phyloP scores from a whole-genome alignment of 1,284 basidiomycete species.

The Tilletiaria anomala region DNA sequence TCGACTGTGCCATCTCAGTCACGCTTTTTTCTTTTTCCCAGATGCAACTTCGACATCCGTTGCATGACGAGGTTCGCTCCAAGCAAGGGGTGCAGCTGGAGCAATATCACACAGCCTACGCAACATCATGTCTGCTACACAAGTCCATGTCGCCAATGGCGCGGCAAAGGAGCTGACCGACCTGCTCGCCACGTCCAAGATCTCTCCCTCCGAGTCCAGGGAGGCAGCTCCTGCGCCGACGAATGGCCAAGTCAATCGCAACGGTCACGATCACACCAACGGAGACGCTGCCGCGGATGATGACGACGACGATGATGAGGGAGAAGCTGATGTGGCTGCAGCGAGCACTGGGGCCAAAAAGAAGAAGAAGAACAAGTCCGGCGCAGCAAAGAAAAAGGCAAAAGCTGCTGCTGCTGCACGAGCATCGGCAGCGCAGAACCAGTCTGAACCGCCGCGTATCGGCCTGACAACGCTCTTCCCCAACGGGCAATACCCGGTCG shows the following conservation, averaged over 20 bases:
- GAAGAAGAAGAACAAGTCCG: constrained; percentile 69
- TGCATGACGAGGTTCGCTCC: no score
- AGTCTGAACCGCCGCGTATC: constrained; percentile 85
- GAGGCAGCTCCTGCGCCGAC: not conserved
- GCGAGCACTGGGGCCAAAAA: constrained; percentile 47
- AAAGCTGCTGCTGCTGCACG: constrained; percentile 8
- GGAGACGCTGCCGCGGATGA: constrained; percentile 9
- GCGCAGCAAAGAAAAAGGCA: constrained; percentile 26
- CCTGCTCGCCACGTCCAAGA: not conserved
- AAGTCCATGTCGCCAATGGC: not conserved
- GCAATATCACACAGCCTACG: no score
- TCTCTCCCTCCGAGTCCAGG: not conserved
- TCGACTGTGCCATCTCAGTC: no score
- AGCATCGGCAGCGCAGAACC: constrained; percentile 35
- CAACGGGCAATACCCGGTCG: constrained; percentile 71
- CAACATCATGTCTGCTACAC: not conserved
- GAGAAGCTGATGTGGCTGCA: constrained; percentile 6
- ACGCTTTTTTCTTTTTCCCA: no score
- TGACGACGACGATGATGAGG: constrained; percentile 21
- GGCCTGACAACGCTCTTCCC: constrained; percentile 80
- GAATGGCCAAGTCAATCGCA: not conserved
- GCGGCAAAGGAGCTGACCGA: not conserved
- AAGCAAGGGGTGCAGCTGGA: no score
- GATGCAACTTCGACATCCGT: no score
- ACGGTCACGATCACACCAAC: not conserved